Evolutionary conservation across 2,329 filamentous ascomycete genomes (phyloP).

Genomic region (Talaromyces sp.): DNA sequence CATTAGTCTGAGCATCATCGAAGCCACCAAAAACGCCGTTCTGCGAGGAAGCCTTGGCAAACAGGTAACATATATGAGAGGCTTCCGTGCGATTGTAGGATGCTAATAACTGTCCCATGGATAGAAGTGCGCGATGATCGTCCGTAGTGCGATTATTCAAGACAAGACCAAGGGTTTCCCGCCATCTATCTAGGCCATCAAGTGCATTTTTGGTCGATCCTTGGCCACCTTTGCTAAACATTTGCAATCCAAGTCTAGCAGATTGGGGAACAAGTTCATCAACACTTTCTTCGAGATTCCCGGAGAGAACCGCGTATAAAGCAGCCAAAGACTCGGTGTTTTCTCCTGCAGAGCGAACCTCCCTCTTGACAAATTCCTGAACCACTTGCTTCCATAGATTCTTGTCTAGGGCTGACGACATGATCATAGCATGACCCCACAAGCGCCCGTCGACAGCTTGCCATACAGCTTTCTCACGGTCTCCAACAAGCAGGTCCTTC

Average conservation of each 20-base stretch:
- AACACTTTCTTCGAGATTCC: constrained; percentile 88
- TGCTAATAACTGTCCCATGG: constrained; percentile 74
- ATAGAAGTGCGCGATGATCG: constrained; percentile 69
- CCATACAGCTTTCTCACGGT: constrained; percentile 90
- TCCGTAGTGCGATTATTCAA: constrained; percentile 80
- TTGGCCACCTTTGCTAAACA: constrained; percentile 66
- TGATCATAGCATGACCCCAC: constrained; percentile 94
- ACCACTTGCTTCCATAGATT: constrained; percentile 84
- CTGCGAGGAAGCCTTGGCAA: constrained; percentile 54
- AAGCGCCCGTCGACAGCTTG: constrained; percentile 84
- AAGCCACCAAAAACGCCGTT: constrained; percentile 69
- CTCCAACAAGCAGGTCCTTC: constrained; percentile 66
- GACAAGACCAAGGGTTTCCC: constrained; percentile 78
- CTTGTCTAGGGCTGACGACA: constrained; percentile 71
- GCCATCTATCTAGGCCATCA: constrained; percentile 88
- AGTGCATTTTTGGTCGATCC: constrained; percentile 64
- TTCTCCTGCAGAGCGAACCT: constrained; percentile 75
- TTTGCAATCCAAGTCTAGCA: constrained; percentile 83
- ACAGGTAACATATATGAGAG: constrained; percentile 88
- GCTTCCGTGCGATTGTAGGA: constrained; percentile 86
- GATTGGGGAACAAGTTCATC: constrained; percentile 93
- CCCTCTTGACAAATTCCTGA: constrained; percentile 91
- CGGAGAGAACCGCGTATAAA: constrained; percentile 87
- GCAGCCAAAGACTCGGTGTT: constrained; percentile 85
- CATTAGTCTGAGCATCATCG: constrained; percentile 71